These are phyloP conservation scores for Aspergillus sp. DNA, from an alignment of 2,329 filamentous ascomycete species.

Conservation along the genomic window DNA sequence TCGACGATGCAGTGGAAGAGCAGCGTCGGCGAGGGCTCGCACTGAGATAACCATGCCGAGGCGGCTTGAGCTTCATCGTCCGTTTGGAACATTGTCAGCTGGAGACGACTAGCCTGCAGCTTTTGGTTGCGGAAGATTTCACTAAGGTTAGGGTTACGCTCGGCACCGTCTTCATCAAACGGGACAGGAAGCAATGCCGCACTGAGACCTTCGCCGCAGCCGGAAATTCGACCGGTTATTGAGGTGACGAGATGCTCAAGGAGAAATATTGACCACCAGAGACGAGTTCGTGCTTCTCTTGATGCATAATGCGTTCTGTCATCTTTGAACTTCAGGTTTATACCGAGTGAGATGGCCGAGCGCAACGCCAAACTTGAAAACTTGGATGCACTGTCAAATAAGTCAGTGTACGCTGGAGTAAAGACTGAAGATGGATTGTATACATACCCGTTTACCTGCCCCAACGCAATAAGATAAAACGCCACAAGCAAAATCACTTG, in stretches of 20 bases:
- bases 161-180: conserved; percentile 36
- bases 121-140: conserved; percentile 25
- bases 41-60: conserved; percentile 22
- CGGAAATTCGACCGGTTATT: conserved; percentile 43
- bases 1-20: conserved; percentile 42
- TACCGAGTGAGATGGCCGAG: conserved; percentile 40
- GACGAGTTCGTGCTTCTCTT: conserved; percentile 41
- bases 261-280: conserved; percentile 46
- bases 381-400: conserved; percentile 38
- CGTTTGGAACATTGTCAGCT: conserved; percentile 30
- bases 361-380: conserved; percentile 42
- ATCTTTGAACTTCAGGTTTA: conserved; percentile 43
- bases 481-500: conserved; percentile 42
- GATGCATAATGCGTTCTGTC: conserved; percentile 33
- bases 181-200: conserved; percentile 39
- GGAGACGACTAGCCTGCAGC: conserved; percentile 23
- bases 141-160: conserved; percentile 22
- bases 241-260: conserved; percentile 43
- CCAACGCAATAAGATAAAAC: conserved; percentile 40
- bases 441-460: conserved; percentile 45
- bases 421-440: too few species aligned
- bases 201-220: conserved; percentile 39
- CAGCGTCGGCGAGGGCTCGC: conserved; percentile 32
- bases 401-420: not conserved
- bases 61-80: conserved; percentile 11